Percentiles rank a stretch among this genome's conserved stretches.
Conservation (phyloP, 306 rosid genomes). For the Carpinus viminea region DNA sequence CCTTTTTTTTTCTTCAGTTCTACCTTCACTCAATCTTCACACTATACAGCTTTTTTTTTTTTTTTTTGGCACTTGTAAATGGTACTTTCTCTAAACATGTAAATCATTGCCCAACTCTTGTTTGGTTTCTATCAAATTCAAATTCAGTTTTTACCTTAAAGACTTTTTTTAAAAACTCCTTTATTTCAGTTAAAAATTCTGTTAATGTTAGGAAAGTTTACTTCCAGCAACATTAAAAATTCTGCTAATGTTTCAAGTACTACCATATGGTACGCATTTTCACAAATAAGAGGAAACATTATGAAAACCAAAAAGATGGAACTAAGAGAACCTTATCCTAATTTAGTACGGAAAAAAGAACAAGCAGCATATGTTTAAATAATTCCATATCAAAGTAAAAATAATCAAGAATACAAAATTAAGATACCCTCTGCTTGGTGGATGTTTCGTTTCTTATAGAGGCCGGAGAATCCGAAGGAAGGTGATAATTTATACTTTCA, state of each 20-base stretch:
- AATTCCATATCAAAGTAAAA: slow-evolving; percentile 17
- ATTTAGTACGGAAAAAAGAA: not conserved
- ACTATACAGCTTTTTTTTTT: too few species aligned
- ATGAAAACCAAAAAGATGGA: not conserved
- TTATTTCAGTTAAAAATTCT: too few species aligned
- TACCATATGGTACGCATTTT: not conserved
- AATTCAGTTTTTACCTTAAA: too few species aligned
- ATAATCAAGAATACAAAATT: slow-evolving; percentile 15
- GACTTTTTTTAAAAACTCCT: too few species aligned
- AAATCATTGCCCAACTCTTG: too few species aligned
- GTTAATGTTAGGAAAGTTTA: too few species aligned
- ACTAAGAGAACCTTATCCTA: slow-evolving; percentile 14
- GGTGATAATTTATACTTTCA: slow-evolving; percentile 67
- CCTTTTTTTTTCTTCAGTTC: too few species aligned
- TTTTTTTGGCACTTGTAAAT: too few species aligned
- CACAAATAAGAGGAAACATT: not conserved
- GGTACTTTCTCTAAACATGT: too few species aligned
- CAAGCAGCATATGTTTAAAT: not conserved
- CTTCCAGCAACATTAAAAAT: too few species aligned
- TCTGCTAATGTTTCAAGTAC: not conserved
- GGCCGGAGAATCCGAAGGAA: slow-evolving; percentile 86
- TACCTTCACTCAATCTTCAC: too few species aligned
- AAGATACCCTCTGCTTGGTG: slow-evolving; percentile 54
- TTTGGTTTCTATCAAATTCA: too few species aligned
- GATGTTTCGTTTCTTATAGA: slow-evolving; percentile 55